Percentiles rank a stretch among this genome's conserved stretches.
Evolutionary conservation across 352 stramenopile genomes (phyloP).

Genomic region (Globisporangium megalacanthum): DNA sequence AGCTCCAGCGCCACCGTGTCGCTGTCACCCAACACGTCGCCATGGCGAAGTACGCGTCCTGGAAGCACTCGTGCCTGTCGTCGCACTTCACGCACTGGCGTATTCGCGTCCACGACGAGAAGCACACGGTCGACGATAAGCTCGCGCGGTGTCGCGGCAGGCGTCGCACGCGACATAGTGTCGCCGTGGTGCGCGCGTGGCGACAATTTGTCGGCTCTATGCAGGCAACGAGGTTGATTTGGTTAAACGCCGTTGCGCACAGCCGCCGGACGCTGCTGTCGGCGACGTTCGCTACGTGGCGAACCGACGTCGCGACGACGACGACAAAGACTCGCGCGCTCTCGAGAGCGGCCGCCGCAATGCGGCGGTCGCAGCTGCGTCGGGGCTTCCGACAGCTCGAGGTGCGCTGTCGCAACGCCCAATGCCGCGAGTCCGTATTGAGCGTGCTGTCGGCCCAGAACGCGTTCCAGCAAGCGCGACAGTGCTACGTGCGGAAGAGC

Average conservation of each 20-base stretch:
- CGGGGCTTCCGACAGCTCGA: slow-evolving; percentile 10
- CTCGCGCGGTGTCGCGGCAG: background rate
- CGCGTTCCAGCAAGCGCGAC: slow-evolving; percentile 24
- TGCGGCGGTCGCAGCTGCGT: slow-evolving; percentile 12
- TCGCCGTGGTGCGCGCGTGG: slow-evolving; percentile 1
- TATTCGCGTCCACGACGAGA: background rate
- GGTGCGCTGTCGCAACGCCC: slow-evolving; percentile 12
- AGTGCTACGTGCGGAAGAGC: slow-evolving; percentile 19
- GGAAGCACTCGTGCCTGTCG: slow-evolving; percentile 23
- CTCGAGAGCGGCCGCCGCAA: background rate
- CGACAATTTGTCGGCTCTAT: background rate
- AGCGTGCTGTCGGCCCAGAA: slow-evolving; percentile 25
- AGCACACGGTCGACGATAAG: background rate
- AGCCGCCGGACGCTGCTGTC: background rate
- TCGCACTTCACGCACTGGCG: slow-evolving; percentile 23
- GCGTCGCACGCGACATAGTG: background rate
- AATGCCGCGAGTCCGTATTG: slow-evolving; percentile 32
- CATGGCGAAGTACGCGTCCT: slow-evolving; percentile 18
- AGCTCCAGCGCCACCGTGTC: slow-evolving; percentile 9
- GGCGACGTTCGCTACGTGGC: slow-evolving; percentile 8
- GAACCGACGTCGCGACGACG: background rate
- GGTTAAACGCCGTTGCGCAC: background rate
- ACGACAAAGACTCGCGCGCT: background rate
- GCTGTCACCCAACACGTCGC: slow-evolving; percentile 19
- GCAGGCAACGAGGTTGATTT: background rate